Percentiles rank a stretch among this genome's conserved stretches.
phyloP scores from a whole-genome alignment of 1,284 basidiomycete species.

The Rhodotorula sp. region DNA sequence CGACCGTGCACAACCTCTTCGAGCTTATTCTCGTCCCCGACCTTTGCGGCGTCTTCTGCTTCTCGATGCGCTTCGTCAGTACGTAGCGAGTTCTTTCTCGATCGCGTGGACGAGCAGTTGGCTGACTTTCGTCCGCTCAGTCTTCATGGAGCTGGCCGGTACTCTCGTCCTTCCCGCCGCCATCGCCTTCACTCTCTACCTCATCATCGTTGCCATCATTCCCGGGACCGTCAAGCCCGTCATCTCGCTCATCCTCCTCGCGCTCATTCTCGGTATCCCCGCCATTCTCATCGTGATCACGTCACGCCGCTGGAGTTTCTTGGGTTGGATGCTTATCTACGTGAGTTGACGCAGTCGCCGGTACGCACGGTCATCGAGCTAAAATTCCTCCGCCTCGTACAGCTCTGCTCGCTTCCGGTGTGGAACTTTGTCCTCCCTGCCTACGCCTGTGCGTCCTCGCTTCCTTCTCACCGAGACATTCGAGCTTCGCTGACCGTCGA shows the following conservation, averaged over 20 bases:
- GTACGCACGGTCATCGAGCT: background rate
- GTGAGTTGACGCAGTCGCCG: background rate
- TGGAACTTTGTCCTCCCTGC: conserved; percentile 49
- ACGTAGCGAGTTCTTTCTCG: background rate
- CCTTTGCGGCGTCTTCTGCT: conserved; percentile 54
- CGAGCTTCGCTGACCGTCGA: background rate
- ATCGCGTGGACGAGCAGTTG: no score
- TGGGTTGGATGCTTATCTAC: conserved; percentile 51
- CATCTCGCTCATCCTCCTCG: conserved; percentile 46
- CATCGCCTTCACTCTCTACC: conserved; percentile 52
- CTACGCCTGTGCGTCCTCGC: conserved; percentile 26
- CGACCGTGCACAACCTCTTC: conserved; percentile 53
- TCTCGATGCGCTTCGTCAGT: conserved; percentile 52
- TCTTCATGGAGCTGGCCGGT: conserved; percentile 53
- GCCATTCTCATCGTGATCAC: conserved; percentile 53
- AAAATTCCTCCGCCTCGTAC: background rate
- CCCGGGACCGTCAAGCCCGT: conserved; percentile 43
- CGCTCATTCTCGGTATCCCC: conserved; percentile 53
- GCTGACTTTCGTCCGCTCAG: conserved; percentile 8
- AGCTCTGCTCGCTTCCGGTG: conserved; percentile 51
- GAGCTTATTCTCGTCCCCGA: conserved; percentile 53
- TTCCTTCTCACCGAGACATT: conserved; percentile 52
- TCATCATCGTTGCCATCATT: conserved; percentile 44
- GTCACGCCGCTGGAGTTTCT: conserved; percentile 46
- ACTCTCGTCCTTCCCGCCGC: conserved; percentile 53